Conservation (phyloP, 2,329 filamentous ascomycete genomes). For the Monilinia aucupariae region DNA sequence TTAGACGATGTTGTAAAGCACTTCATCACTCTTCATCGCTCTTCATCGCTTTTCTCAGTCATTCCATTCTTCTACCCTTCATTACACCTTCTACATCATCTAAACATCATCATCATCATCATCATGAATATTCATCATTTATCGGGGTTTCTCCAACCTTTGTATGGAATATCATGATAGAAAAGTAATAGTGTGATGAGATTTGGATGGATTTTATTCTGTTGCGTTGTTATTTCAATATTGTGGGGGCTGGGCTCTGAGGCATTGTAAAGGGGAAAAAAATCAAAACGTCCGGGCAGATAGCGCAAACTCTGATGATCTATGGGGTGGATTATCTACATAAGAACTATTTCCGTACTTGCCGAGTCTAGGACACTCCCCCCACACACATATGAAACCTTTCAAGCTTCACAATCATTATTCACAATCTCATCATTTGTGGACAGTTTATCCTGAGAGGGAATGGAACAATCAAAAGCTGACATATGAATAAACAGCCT, state of each 20-base stretch:
- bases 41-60: background rate
- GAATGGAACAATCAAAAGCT: constrained; percentile 20
- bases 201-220: constrained; percentile 15
- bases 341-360: constrained; percentile 27
- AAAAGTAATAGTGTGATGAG: background rate
- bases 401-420: constrained; percentile 24
- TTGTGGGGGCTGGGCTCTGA: constrained; percentile 17
- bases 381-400: constrained; percentile 25
- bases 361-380: constrained; percentile 27
- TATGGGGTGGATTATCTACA: constrained; percentile 17
- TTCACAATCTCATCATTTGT: constrained; percentile 21
- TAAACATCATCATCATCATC: background rate
- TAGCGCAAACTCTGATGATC: constrained; percentile 28
- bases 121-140: background rate
- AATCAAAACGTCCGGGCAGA: constrained; percentile 25
- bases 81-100: background rate
- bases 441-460: constrained; percentile 1
- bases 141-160: background rate
- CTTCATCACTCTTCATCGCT: constrained; percentile 17
- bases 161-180: background rate
- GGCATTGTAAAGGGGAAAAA: constrained; percentile 9
- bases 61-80: background rate
- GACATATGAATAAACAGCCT: constrained; percentile 32
- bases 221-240: constrained; percentile 7
- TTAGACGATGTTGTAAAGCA: constrained; percentile 15